Evolutionary conservation across 148 eudicot species (phyloP), one percentile per base, ranked within the genome.

Genomic region (Diospyros lotus): DNA sequence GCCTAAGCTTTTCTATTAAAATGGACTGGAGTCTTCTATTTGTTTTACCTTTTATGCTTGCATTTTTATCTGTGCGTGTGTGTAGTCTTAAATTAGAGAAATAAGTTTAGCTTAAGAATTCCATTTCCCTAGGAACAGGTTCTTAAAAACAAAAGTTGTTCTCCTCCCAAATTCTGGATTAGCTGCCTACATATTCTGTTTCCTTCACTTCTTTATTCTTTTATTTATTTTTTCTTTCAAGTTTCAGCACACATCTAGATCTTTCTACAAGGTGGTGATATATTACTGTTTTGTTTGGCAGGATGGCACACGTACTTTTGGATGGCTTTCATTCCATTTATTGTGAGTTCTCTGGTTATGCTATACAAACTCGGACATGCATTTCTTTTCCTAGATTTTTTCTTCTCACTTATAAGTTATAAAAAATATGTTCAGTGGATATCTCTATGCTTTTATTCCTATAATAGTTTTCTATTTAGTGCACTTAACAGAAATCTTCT

Each of bases 231-330:
- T 13, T 56, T 56, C 17, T 13, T 56, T 56, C 5, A 13, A 9
- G 59, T 50, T 52, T 68, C 51, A 58, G 58, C 4, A 54, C 46
- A 15, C 42, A 3, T 38, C 9, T 28, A 18, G 12, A 18, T 39
- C 58, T 17, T 51, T 62, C 28, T 28, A 28, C 28, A 45, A 13
- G 12, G 48, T 4, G 52, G 39, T n/a, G 40, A 4, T 18, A 10
- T 10, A 2, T 44, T 69, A 18, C 9, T 50, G 44, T 71, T 73
- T 38, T 56, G 54, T 46, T 62, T 71, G 77, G 80, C 87, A 93
- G 98, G 98, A 28, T 93, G 98, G 98, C 92, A 93, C 77, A 91
- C 93, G 9, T 93, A 93, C 73, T 93, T 93, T 75, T 93, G 98
- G 98, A 91, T 93, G 10, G 96, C 96, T 10, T 93, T 93, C 73